Percentiles rank a stretch among this genome's conserved stretches.
phyloP scores from a whole-genome alignment of 345 rosid species.

The Linum usitatissimum region DNA sequence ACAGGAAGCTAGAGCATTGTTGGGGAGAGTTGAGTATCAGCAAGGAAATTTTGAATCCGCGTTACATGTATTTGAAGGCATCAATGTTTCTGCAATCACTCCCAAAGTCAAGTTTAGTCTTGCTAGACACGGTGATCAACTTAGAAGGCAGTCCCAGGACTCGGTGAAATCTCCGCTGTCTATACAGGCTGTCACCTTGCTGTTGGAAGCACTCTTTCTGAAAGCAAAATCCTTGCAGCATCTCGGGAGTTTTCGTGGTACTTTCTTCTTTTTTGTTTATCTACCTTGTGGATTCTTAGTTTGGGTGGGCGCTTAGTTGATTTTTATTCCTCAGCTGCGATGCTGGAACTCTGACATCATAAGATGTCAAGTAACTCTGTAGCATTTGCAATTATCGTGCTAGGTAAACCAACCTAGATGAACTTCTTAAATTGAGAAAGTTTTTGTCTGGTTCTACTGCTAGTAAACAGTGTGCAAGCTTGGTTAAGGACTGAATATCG shows the following conservation, averaged over 20 bases:
- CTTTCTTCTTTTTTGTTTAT: not conserved
- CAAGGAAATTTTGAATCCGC: conserved; percentile 76
- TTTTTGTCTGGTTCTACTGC: no score
- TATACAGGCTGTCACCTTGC: conserved; percentile 56
- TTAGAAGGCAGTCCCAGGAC: conserved; percentile 35
- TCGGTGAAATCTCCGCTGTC: conserved; percentile 47
- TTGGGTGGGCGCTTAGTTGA: not conserved
- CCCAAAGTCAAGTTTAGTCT: conserved; percentile 51
- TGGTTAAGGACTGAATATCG: no score
- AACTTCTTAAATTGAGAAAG: no score
- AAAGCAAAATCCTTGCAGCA: conserved; percentile 71
- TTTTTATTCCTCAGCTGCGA: not conserved
- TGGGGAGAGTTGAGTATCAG: conserved; percentile 82
- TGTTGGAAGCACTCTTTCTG: conserved; percentile 71
- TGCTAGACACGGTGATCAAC: conserved; percentile 36
- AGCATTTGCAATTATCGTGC: not conserved
- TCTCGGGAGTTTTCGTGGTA: conserved; percentile 65
- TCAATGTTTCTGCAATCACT: conserved; percentile 55
- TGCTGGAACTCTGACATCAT: no score
- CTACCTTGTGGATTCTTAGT: not conserved
- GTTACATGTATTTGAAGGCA: conserved; percentile 78
- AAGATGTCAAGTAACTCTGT: not conserved
- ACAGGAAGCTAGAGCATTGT: conserved; percentile 79
- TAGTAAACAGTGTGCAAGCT: no score
- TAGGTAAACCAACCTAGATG: not conserved